phyloP scores from a whole-genome alignment of 768 basidiomycete species.

The Podaxis sp. region DNA sequence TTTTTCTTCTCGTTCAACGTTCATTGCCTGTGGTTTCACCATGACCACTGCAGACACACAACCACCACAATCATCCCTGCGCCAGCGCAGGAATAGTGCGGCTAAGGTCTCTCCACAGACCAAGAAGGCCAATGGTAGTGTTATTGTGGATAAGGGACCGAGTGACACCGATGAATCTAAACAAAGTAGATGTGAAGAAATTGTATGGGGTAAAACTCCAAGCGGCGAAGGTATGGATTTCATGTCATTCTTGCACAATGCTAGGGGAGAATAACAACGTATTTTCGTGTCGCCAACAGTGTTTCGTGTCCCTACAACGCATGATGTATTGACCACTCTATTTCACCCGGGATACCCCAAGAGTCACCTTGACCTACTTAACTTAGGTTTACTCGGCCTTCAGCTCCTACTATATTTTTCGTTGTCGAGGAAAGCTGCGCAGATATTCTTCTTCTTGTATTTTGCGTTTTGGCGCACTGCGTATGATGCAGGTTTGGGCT shows the following conservation, averaged over 20 bases:
- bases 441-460: constrained; percentile 79
- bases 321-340: constrained; percentile 81
- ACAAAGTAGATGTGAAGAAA: constrained; percentile 32
- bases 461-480: constrained; percentile 91
- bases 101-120: neutral
- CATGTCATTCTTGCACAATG: neutral
- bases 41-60: neutral
- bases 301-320: constrained; percentile 89
- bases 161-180: constrained; percentile 14
- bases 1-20: neutral
- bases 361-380: constrained; percentile 85
- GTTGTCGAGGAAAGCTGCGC: constrained; percentile 52
- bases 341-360: constrained; percentile 82
- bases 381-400: constrained; percentile 69
- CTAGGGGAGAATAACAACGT: constrained; percentile 2
- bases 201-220: constrained; percentile 89
- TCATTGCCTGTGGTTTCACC: neutral
- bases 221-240: constrained; percentile 60
- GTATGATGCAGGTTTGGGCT: constrained; percentile 92
- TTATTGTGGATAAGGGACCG: constrained; percentile 12
- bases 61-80: constrained; percentile 24
- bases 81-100: constrained; percentile 24
- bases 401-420: constrained; percentile 73
- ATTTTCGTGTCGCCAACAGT: constrained; percentile 41
- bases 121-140: neutral